These are phyloP conservation scores for Cladorrhinum samala DNA, from an alignment of 495 filamentous ascomycete species.

Conservation along the genomic window DNA sequence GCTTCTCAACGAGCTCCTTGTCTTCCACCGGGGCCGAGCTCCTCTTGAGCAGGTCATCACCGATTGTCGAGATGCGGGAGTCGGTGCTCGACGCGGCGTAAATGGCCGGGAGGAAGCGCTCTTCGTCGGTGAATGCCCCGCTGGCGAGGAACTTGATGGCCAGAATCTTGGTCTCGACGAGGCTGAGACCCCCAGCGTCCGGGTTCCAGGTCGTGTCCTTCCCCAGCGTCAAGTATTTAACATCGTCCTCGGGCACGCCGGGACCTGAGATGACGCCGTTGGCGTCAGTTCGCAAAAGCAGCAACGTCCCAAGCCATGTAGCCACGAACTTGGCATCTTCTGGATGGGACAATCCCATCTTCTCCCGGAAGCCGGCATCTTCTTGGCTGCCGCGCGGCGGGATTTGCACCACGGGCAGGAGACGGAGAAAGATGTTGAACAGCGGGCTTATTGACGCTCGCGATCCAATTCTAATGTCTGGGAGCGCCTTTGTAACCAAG, in stretches of 20 bases:
- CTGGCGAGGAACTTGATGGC: slow-evolving; percentile 68
- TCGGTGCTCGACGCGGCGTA: slow-evolving; percentile 78
- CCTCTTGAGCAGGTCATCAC: slow-evolving; percentile 80
- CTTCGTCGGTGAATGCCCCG: slow-evolving; percentile 72
- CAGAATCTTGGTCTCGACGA: slow-evolving; percentile 59
- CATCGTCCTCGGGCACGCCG: slow-evolving; percentile 64
- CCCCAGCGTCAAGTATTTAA: slow-evolving; percentile 63
- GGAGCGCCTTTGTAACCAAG: slow-evolving; percentile 64
- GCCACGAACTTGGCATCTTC: slow-evolving; percentile 71
- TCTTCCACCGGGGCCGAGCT: slow-evolving; percentile 67
- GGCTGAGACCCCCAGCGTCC: slow-evolving; percentile 56
- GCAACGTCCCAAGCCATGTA: slow-evolving; percentile 69
- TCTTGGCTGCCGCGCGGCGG: slow-evolving; percentile 72
- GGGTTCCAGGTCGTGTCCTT: slow-evolving; percentile 68
- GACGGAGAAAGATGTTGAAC: slow-evolving; percentile 76
- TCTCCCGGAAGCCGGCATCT: slow-evolving; percentile 59
- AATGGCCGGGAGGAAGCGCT: slow-evolving; percentile 76
- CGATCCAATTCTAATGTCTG: slow-evolving; percentile 63
- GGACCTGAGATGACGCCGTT: slow-evolving; percentile 44
- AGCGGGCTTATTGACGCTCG: slow-evolving; percentile 63
- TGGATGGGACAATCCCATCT: slow-evolving; percentile 54
- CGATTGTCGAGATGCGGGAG: slow-evolving; percentile 69
- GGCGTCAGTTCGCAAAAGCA: slow-evolving; percentile 55
- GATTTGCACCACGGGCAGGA: slow-evolving; percentile 64
- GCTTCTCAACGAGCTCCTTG: slow-evolving; percentile 47